phyloP scores from a whole-genome alignment of 1,284 basidiomycete genomes.

The Leccinum solheimii region DNA sequence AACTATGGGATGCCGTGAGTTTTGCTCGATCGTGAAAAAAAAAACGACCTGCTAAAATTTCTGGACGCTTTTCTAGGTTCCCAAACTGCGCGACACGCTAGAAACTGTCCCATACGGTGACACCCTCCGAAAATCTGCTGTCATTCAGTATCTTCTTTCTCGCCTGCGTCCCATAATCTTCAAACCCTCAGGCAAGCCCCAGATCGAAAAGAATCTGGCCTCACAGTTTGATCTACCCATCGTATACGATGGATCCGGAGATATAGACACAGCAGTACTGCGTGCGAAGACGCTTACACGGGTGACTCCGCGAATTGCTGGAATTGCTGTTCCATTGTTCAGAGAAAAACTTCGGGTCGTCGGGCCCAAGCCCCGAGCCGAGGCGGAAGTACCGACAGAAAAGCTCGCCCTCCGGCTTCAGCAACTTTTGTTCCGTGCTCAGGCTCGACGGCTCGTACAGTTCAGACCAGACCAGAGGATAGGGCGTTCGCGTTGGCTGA shows the following conservation, averaged over 20 bases:
- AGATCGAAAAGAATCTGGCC: not conserved
- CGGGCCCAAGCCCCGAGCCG: conserved; percentile 40
- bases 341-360: conserved; percentile 53
- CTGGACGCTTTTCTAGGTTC: conserved; percentile 31
- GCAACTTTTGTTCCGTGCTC: conserved; percentile 24
- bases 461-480: conserved; percentile 32
- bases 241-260: conserved; percentile 33
- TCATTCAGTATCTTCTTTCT: conserved; percentile 25
- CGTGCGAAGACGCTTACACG: conserved; percentile 46
- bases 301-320: conserved; percentile 58
- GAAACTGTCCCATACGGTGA: conserved; percentile 25
- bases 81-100: conserved; percentile 25
- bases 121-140: conserved; percentile 19
- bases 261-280: conserved; percentile 55
- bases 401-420: conserved; percentile 21
- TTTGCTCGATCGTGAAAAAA: not conserved
- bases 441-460: conserved; percentile 16
- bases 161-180: conserved; percentile 17
- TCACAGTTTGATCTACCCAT: not conserved
- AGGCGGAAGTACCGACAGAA: conserved; percentile 14
- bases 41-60: not conserved
- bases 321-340: conserved; percentile 51
- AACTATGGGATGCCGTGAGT: conserved; percentile 46
- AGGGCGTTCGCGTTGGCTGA: conserved; percentile 28
- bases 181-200: conserved; percentile 8